Evolutionary conservation across 2,329 filamentous ascomycete genomes (phyloP), one percentile per base, ranked within the genome.

Genomic region (Alternaria atra): DNA sequence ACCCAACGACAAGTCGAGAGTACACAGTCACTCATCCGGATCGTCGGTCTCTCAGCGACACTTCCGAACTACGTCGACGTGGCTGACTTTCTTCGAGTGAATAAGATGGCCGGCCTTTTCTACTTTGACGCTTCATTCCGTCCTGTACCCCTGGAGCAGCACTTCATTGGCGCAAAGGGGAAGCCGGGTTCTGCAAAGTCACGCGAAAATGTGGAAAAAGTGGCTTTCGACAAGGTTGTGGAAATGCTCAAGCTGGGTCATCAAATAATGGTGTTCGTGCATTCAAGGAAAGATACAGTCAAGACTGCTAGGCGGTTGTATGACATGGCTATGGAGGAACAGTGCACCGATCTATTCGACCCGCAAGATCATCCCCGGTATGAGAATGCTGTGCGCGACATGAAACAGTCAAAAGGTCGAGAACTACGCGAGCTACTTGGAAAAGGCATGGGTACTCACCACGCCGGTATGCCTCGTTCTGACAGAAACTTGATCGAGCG

Each of bases 211-310:
- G 83, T 99, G 29, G 95, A 99, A 69, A 85, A 85, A 25, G 89
- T 93, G 3, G 89, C 93, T 0, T 99, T 96, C 74, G 94, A 98
- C 68, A 99, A 99, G 76, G 93, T 97, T 47, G 90, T 89, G 68
- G 91, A 95, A 53, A 97, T 99, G 94, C 84, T 99, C 3, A 88
- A 93, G 74, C 84, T 85, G 60, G 94, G 92, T n/a, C 95, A 99
- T 73, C 95, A 99, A 77, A 87, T 99, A 67, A 99, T 99, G 96
- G 94, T 99, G 0, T 99, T 99, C 78, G 96, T 99, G 10, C 96
- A 99, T 77, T 97, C 94, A 1, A 87, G 95, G 27, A 94, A 97
- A 75, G 96, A 99, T 70, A 99, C 96, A 0, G 88, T 97, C 67
- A 87, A 91, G 63, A 96, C 94, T 1, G 94, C 95, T 46, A 90